Evolutionary conservation across 1,284 basidiomycete species (phyloP), one percentile per base, ranked within the genome.

Genomic region (Cystobasidium pallidum): DNA sequence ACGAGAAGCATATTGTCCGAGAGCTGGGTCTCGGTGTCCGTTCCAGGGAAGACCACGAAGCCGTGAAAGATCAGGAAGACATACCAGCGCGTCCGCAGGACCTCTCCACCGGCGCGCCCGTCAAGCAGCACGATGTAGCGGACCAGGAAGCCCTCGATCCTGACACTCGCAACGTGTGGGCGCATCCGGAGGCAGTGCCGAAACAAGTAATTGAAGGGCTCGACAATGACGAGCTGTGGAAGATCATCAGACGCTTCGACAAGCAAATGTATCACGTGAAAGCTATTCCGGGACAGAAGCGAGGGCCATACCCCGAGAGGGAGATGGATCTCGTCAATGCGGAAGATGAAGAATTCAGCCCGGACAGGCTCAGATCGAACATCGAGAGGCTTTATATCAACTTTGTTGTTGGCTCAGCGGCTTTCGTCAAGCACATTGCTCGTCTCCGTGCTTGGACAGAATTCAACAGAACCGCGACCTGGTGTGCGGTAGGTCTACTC

Each of bases 401-500:
- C 2, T 80, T 85, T 61, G 68, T 74, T 8, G 80, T 85, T 19
- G 81, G 83, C 0, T 70, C 83, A 15, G 81, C 83, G 3, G 81
- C 82, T 0, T 83, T 84, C 63, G 75, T 80, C 3, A 83, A 85
- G 73, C 86, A 87, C 74, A 77, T 86, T 36, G 79, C 80, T 7
- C 80, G 86, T 8, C 74, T 87, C 4, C 82, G 84, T 39, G 83
- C 83, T 0, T 87, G 86, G 86, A 81, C 83, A 73, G 85, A 86
- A 76, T 79, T 82, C 1, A 74, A 77, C 32, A 79, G 86, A 2
- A 86, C 85, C 0, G 77, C 77, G 7, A 73, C 78, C 2, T 87
- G 84, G 75, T 75, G 75, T 75, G 59, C 73, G 13, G 73, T 72
- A 26, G 6, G 66, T 67, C 17, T n/a, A 17, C 54, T 26, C 32